These are phyloP conservation scores for Suhomyces yuchorum DNA, from an alignment of 1,139 yeast genomes.

Conservation along the genomic window DNA sequence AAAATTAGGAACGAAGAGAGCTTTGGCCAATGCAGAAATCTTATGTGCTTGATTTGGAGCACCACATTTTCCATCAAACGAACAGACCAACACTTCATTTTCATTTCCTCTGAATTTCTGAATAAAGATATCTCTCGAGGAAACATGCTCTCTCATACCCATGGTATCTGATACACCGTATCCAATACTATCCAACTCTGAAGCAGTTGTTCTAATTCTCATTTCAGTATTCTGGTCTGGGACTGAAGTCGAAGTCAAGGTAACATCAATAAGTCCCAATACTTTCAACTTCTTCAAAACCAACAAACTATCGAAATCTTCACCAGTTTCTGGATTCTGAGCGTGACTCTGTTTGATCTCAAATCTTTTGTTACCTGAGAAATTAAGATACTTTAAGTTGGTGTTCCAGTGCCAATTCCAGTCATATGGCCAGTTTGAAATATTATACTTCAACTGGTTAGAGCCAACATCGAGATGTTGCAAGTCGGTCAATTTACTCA, in stretches of 20 bases:
- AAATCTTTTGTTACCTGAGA: slow-evolving; percentile 89
- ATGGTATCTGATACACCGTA: slow-evolving; percentile 92
- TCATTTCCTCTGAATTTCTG: slow-evolving; percentile 88
- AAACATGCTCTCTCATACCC: slow-evolving; percentile 67
- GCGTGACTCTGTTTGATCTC: slow-evolving; percentile 73
- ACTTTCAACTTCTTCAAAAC: slow-evolving; percentile 70
- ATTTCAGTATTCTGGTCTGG: slow-evolving; percentile 87
- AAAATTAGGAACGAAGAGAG: slow-evolving; percentile 62
- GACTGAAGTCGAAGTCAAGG: slow-evolving; percentile 77
- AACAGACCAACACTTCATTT: slow-evolving; percentile 67
- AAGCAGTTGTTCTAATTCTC: slow-evolving; percentile 91
- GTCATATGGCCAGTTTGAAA: slow-evolving; percentile 92
- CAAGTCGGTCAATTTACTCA: slow-evolving; percentile 66
- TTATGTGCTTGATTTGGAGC: slow-evolving; percentile 61
- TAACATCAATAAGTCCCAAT: slow-evolving; percentile 92
- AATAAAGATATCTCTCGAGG: slow-evolving; percentile 81
- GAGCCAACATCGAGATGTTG: slow-evolving; percentile 88
- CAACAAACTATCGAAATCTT: slow-evolving; percentile 74
- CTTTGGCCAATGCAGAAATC: slow-evolving; percentile 74
- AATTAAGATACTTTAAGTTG: slow-evolving; percentile 75
- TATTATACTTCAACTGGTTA: slow-evolving; percentile 85
- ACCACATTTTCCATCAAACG: slow-evolving; percentile 84
- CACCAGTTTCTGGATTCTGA: slow-evolving; percentile 47
- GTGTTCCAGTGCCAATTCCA: slow-evolving; percentile 96
- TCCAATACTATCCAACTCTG: slow-evolving; percentile 73